phyloP scores from a whole-genome alignment of 202 grass and related monocot species.

The Zoysia matrella region DNA sequence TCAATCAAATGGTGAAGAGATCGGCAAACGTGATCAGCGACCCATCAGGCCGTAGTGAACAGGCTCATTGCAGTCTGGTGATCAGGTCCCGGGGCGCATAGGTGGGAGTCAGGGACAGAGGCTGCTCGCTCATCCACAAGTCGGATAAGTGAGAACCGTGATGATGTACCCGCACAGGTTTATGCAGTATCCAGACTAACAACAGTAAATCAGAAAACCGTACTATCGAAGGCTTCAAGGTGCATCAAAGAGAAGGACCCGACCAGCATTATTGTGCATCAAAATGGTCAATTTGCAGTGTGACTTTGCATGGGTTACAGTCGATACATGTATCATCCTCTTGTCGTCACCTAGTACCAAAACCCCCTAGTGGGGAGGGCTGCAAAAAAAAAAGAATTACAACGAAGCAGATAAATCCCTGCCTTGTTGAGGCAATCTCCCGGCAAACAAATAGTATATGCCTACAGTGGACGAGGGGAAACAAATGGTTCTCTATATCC shows the following conservation, averaged over 20 bases:
- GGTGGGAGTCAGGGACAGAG: no score
- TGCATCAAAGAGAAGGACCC: not conserved
- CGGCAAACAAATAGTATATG: slow-evolving; percentile 17
- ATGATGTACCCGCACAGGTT: no score
- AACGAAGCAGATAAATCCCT: slow-evolving; percentile 35
- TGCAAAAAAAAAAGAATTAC: slow-evolving; percentile 39
- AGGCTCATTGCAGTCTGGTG: no score
- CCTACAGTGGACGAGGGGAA: slow-evolving; percentile 5
- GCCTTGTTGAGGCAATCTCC: not conserved
- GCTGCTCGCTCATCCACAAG: no score
- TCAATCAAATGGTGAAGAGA: no score
- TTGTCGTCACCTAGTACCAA: slow-evolving; percentile 27
- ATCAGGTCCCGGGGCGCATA: no score
- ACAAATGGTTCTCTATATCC: not conserved
- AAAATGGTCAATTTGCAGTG: slow-evolving; percentile 23
- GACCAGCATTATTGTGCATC: not conserved
- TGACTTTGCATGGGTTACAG: slow-evolving; percentile 18
- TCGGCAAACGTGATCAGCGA: no score
- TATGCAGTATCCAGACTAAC: not conserved
- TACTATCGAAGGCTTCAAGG: not conserved
- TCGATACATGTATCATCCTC: slow-evolving; percentile 12
- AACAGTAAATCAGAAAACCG: slow-evolving; percentile 10
- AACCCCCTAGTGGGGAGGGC: slow-evolving; percentile 33
- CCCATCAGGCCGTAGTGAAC: no score
- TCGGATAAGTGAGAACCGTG: no score